Conservation (phyloP, 2,329 filamentous ascomycete species). For the Hypoxylon sp. region DNA sequence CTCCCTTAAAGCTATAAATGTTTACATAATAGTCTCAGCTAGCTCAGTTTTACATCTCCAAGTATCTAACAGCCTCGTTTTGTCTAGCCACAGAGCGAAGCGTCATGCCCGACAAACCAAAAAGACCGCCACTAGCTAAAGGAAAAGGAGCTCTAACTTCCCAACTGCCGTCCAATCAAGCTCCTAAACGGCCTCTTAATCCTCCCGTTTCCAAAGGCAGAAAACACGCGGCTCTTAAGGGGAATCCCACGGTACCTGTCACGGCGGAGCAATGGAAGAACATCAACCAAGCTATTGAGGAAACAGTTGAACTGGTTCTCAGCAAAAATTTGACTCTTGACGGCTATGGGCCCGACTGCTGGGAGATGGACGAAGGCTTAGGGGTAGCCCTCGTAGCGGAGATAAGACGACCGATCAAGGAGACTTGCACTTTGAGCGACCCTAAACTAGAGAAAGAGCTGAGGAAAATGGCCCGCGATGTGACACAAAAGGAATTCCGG, state of each 20-base stretch:
- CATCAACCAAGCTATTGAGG: constrained; percentile 42
- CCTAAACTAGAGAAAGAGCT: constrained; percentile 33
- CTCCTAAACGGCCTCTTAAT: background rate
- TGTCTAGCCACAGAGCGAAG: background rate
- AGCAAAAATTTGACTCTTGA: constrained; percentile 21
- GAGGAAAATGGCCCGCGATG: constrained; percentile 34
- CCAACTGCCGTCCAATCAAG: background rate
- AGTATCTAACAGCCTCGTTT: background rate
- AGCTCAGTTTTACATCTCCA: background rate
- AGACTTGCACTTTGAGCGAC: constrained; percentile 32
- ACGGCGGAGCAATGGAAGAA: constrained; percentile 36
- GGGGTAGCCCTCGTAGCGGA: constrained; percentile 43
- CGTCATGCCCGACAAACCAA: constrained; percentile 8
- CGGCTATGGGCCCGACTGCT: constrained; percentile 31
- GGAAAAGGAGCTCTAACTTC: background rate
- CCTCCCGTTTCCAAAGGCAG: background rate
- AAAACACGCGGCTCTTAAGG: constrained; percentile 32
- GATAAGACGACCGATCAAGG: constrained; percentile 35
- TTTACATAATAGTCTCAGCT: background rate
- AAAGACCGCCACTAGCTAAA: background rate
- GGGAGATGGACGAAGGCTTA: constrained; percentile 40
- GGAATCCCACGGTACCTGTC: constrained; percentile 2
- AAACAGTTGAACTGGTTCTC: constrained; percentile 39
- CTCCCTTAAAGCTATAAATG: background rate
- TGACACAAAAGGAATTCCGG: constrained; percentile 33